Base-by-base conservation (phyloP, 352 stramenopile species). In the Achlya hypogyna region DNA sequence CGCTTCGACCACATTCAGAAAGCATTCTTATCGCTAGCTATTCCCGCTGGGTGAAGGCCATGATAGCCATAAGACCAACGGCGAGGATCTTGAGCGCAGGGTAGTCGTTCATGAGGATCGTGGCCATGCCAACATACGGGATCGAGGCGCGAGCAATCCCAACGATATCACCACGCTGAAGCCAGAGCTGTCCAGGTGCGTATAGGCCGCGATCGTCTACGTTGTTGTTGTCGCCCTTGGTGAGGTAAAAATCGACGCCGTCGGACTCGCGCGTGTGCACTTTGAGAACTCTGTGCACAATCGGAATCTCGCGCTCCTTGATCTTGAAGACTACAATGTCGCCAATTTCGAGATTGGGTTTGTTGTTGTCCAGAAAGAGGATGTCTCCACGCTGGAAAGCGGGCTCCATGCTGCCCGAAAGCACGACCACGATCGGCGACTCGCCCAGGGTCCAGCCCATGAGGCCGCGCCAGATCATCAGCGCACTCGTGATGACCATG, bases 401-500 rank as follows among this genome's bases (percentile, higher is more conserved):
- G 12, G 97, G 96, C 81, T 99, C 96, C 97, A 99, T 99, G 45
- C 88, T 98, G 52, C 96, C 96, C 58, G 87, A 96, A 69, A 99
- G 87, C 42, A 99, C 97, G n/a, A 99, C 97, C 0, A 99, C 97
- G 27, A 99, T 96, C 9, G 97, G 97, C 62, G 82, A 97, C 86
- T 99, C 96, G 62, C 88, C 97, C 77, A 98, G 93, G 38, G 96
- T 99, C 58, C 96, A 87, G 59, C 97, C 89, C 93, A 99, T 99
- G 58, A 99, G 84, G 40, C 86, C 93, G 73, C 99, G 99, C 97
- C 97, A 99, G 73, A 99, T 98, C 96, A 99, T 99, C 43, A 99
- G 79, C 45, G 97, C 97, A 45, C 88, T 98, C 71, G 99, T 96
- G 64, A 99, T 94, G 72, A 99, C 98, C 94, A 99, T 98, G 58